These are phyloP conservation scores for Aspergillus carbonarius DNA, from an alignment of 2,329 filamentous ascomycete species.

Conservation along the genomic window DNA sequence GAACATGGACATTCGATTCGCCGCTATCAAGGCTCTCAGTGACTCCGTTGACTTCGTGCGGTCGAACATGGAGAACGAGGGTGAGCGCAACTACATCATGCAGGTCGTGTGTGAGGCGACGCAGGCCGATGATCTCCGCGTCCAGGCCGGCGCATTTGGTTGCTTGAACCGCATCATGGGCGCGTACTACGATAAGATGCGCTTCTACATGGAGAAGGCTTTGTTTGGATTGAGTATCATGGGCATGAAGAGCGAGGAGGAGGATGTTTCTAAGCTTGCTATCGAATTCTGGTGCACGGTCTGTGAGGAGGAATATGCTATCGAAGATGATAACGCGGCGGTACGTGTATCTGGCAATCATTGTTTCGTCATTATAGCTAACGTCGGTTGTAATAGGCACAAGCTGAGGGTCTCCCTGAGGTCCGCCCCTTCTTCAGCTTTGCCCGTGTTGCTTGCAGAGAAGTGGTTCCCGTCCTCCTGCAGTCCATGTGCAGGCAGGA, in stretches of 20 bases:
- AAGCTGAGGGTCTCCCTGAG: constrained; percentile 73
- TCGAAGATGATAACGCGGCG: constrained; percentile 93
- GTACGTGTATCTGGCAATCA: constrained; percentile 45
- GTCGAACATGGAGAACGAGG: constrained; percentile 98
- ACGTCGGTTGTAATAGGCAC: constrained; percentile 45
- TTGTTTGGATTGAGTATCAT: constrained; percentile 95
- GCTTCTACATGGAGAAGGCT: constrained; percentile 99
- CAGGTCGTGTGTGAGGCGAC: constrained; percentile 99
- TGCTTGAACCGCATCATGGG: constrained; percentile 98
- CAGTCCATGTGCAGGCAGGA: constrained; percentile 93
- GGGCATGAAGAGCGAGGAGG: constrained; percentile 97
- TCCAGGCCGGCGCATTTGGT: constrained; percentile 94
- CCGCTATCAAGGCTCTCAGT: constrained; percentile 88
- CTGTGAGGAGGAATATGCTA: constrained; percentile 96
- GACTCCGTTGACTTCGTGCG: constrained; percentile 97
- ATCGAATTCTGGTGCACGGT: constrained; percentile 99
- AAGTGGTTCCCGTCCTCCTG: constrained; percentile 90
- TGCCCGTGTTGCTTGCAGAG: constrained; percentile 83
- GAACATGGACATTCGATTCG: constrained; percentile 84
- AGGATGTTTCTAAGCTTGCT: constrained; percentile 96
- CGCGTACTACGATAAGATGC: constrained; percentile 99
- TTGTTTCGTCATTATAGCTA: constrained; percentile 3
- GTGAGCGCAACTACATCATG: constrained; percentile 99
- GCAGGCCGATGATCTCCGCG: constrained; percentile 83
- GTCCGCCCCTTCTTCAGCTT: constrained; percentile 95